Evolutionary conservation across 495 filamentous ascomycete species (phyloP), one percentile per base, ranked within the genome.

Genomic region (Margaritispora aquatica): DNA sequence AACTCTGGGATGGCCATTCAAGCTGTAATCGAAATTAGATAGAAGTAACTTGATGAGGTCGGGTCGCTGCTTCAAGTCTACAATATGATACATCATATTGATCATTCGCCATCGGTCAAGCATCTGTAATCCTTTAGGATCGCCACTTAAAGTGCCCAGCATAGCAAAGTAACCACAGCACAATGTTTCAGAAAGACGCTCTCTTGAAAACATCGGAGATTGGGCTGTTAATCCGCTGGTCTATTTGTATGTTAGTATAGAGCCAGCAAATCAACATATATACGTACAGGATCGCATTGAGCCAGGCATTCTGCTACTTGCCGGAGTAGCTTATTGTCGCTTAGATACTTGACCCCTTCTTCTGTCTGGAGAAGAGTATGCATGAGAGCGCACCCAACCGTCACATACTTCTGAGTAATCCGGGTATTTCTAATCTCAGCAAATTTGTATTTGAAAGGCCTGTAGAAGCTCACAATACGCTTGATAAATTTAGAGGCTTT

Each of bases 31-130:
- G 76, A 98, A 91, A 68, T 92, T 92, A 29, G 85, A 82, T 9
- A 98, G 77, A 65, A 97, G 81, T 21, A 90, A 78, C 63, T 91
- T 87, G 60, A 96, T 88, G 46, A 98, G 78, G 67, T 98, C 94
- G 48, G 93, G 90, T 2, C 95, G 87, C 68, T 90, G 86, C 63
- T 86, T 86, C 20, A 96, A 79, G 66, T 97, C 95, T 56, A 96
- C 83, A 65, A 98, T 94, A 68, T 97, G 93, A 69, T 98, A 98
- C 76, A 96, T 92, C 90, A 97, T 97, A 71, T 97, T 97, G 69
- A 96, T 87, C 79, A 97, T 93, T 61, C 89, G 89, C 92, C 93
- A 97, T 62, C 90, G 79, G 67, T 96, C 92, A 70, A 98, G 85
- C 82, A 97, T 96, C 63, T 84, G 80, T 26, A 97, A 78, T 0